Conservation (phyloP, 2,329 filamentous ascomycete genomes). For the Scedosporium aurantiacum region DNA sequence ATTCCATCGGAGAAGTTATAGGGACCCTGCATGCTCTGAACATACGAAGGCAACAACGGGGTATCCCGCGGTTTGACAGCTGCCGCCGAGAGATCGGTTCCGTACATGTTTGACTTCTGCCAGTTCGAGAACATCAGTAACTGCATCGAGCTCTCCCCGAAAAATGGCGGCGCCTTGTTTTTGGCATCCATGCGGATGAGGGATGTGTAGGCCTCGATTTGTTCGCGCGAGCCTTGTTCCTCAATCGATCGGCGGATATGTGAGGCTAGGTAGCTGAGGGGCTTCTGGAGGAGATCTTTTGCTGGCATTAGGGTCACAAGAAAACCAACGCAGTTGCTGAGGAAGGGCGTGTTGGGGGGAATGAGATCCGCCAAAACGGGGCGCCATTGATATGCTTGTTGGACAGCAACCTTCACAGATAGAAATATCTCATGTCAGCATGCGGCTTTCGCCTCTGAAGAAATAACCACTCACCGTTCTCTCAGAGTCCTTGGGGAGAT, state of each 20-base stretch:
- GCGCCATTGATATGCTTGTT: background rate
- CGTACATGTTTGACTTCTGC: conserved; percentile 18
- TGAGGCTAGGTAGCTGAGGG: conserved; percentile 18
- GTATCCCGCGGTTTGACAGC: conserved; percentile 3
- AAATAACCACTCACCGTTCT: conserved; percentile 19
- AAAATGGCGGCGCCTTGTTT: conserved; percentile 17
- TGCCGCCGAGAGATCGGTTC: conserved; percentile 18
- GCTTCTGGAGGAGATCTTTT: conserved; percentile 16
- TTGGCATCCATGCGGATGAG: conserved; percentile 14
- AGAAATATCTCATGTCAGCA: no score
- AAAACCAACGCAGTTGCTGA: conserved; percentile 17
- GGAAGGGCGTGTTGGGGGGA: conserved; percentile 2
- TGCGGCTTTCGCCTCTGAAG: no score
- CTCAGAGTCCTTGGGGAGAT: conserved; percentile 12
- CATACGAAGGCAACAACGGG: conserved; percentile 11
- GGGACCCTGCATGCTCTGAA: conserved; percentile 8
- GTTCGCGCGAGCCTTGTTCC: conserved; percentile 20
- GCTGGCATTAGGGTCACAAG: conserved; percentile 12
- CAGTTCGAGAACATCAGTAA: conserved; percentile 21
- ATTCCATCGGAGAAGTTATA: conserved; percentile 12
- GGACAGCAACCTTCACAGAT: background rate
- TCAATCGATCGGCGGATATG: conserved; percentile 18
- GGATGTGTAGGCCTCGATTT: conserved; percentile 23
- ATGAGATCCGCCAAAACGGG: background rate
- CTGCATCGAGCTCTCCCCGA: conserved; percentile 21